phyloP scores from a whole-genome alignment of 2,329 filamentous ascomycete species.

The Zymoseptoria pseudotritici region DNA sequence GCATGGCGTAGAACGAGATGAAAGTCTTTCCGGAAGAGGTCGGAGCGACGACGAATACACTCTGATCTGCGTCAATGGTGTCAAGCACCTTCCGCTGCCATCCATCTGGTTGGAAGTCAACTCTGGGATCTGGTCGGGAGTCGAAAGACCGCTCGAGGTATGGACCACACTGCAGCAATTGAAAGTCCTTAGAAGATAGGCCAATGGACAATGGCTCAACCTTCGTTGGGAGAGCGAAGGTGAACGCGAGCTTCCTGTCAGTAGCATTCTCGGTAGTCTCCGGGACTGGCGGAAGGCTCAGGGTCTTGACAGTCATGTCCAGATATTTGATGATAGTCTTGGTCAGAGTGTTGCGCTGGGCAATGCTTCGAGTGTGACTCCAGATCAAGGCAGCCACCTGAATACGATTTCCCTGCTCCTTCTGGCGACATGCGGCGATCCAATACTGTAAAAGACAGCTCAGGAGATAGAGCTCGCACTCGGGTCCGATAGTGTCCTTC shows the following conservation, averaged over 20 bases:
- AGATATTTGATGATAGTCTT: conserved; percentile 34
- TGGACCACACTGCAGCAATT: conserved; percentile 61
- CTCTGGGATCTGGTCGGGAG: conserved; percentile 58
- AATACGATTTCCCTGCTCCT: conserved; percentile 28
- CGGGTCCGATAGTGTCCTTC: conserved; percentile 35
- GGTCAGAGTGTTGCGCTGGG: conserved; percentile 33
- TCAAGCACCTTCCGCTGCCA: conserved; percentile 72
- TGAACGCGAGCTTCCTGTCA: conserved; percentile 37
- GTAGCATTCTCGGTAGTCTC: conserved; percentile 9
- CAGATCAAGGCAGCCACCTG: conserved; percentile 43
- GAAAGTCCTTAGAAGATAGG: conserved; percentile 51
- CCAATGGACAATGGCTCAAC: conserved; percentile 24
- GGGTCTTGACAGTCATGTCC: conserved; percentile 31
- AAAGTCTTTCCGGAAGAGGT: conserved; percentile 78
- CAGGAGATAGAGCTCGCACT: conserved; percentile 44
- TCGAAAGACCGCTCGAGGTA: conserved; percentile 71
- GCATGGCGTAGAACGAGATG: conserved; percentile 79
- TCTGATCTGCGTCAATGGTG: conserved; percentile 61
- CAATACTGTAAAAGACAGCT: conserved; percentile 44
- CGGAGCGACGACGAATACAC: conserved; percentile 67
- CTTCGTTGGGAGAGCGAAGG: conserved; percentile 30
- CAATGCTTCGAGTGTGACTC: conserved; percentile 36
- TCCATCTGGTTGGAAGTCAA: conserved; percentile 64
- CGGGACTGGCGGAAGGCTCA: conserved; percentile 33
- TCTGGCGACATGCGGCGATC: conserved; percentile 35